Base-by-base conservation (phyloP, 2,329 filamentous ascomycete species). In the Xylaria sp. region DNA sequence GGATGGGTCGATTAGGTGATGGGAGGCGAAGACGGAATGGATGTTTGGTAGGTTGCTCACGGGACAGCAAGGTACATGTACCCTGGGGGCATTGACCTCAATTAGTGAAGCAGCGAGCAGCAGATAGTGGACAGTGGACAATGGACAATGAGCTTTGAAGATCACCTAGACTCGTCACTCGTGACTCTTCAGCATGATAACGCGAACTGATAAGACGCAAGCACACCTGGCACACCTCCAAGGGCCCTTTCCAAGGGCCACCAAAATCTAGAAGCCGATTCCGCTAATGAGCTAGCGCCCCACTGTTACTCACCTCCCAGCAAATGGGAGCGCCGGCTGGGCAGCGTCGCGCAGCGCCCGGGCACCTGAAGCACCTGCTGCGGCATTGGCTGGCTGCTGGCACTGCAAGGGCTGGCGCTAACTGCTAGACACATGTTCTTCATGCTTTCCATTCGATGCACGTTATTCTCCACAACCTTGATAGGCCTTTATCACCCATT, bases 121-220 rank as follows among this genome's bases (percentile, higher is more conserved):
- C 50, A 57, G 57, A 47, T 44, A 55, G 54, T 48, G 38, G 16
- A 18, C 44, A 45, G 56, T 59, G 63, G 59, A 63, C 64, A 64
- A 64, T 62, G 29, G 11, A 6, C 24, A 34, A 34, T 34, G 29
- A 34, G 11, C 29, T 34, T 34, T 6, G 57, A 57, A 64, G 54
- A 61, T 61, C 52, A n/a, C n/a, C n/a, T n/a, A 62, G 55, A 63
- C 59, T 56, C 42, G 57, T 57, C 54, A 60, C 64, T 58, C 62
- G 64, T 66, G 63, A 66, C 64, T 66, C 59, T 63, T 60, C 49
- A 59, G 57, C 60, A 59, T 65, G 63, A 66, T 66, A 63, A 63
- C 54, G 16, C 8, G 4, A 7, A 38, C 48, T 62, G 63, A 65
- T 65, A 66, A 65, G 62, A 44, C 52, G 42, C 48, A 47, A 54